Evolutionary conservation across 2,329 filamentous ascomycete species (phyloP), one percentile per base, ranked within the genome.

Genomic region (Botrytis squamosa): DNA sequence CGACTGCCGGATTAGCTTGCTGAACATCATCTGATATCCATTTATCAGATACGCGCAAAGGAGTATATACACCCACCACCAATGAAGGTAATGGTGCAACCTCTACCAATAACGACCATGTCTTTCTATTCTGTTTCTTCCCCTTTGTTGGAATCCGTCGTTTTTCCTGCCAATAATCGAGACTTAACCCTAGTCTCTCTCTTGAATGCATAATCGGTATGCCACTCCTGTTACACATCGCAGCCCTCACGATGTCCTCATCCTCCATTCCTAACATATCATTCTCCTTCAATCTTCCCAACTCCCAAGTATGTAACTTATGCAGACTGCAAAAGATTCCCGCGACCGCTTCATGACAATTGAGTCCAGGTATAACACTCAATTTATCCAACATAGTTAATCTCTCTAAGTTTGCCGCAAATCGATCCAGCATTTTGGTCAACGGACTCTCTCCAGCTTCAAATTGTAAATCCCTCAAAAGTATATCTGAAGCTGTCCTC

Each of bases 131-230:
- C 12, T 77, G 69, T 18, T 75, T 65, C 38, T 79, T 80, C 78
- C 29, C 84, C 80, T 46, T 44, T 84, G 29, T 82, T 25, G 68
- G 60, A 12, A 89, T 81, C 65, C 87, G 84, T 65, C 88, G 85
- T 72, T 85, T 84, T 77, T 91, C 87, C 81, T 89, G 91, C 93
- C 93, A 96, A 81, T 95, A 97, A 76, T 94, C 91, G 57, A 96
- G 78, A 67, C 88, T 89, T 73, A 95, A 83, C 1, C 93, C 93
- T 40, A 95, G 84, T 68, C 87, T 88, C 36, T 87, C 86, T 69
- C 89, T 85, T 22, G 87, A 86, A 82, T 96, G 92, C 87, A 95
- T 92, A 44, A 86, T 84, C 0, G 93, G 93, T 44, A 86, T 86
- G 2, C 93, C 93, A 80, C 92, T 91, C 76, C 87, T 89, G 73